Conservation (phyloP, 108 stramenopile species). For the Skeletonema potamos region DNA sequence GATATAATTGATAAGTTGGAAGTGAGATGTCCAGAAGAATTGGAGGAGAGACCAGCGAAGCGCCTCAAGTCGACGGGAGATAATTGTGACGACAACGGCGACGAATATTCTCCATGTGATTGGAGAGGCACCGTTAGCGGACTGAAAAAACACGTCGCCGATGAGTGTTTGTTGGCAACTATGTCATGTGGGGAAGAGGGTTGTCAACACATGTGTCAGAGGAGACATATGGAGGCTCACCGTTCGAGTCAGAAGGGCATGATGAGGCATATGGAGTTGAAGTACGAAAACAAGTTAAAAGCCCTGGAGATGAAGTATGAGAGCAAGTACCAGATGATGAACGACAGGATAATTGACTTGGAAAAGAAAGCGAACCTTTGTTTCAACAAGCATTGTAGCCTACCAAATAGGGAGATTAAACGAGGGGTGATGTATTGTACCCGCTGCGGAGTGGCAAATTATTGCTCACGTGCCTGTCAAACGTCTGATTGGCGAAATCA, state of each 20-base stretch:
- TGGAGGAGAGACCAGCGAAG: not conserved
- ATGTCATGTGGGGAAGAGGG: not conserved
- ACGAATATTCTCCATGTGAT: not conserved
- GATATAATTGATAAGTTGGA: conserved; percentile 1
- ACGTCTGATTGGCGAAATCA: not conserved
- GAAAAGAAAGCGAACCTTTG: not conserved
- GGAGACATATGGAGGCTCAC: conserved; percentile 1
- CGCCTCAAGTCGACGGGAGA: not conserved
- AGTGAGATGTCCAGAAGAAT: not conserved
- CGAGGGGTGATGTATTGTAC: not conserved
- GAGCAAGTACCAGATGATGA: not conserved
- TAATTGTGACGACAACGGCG: not conserved
- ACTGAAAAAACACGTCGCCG: not conserved
- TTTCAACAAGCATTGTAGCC: not conserved
- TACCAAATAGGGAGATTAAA: not conserved
- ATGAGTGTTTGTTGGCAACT: not conserved
- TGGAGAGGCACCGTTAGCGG: not conserved
- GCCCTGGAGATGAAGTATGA: conserved; percentile 8
- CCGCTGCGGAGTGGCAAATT: not conserved
- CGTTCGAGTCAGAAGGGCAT: not conserved
- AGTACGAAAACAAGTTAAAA: not conserved
- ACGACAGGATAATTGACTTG: not conserved
- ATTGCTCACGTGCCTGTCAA: not conserved
- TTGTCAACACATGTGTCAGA: not conserved
- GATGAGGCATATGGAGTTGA: not conserved